Evolutionary conservation across 208 protist species (phyloP), one percentile per base, ranked within the genome.

Genomic region (Leishmania arabica): DNA sequence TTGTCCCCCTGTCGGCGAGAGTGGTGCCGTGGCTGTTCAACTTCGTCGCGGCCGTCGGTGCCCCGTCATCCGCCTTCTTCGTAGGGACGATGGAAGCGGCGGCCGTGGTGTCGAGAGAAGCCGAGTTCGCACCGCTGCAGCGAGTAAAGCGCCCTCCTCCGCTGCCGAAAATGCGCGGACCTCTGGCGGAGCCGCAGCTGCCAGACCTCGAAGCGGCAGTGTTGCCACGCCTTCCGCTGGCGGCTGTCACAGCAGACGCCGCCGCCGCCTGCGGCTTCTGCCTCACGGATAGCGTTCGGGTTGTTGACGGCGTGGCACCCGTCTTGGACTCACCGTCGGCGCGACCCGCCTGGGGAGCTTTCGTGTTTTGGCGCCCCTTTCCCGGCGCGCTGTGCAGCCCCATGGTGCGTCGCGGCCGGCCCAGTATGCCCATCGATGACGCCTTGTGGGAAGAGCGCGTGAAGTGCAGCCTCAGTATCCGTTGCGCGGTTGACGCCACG

Each of bases 381-480:
- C 40, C 6, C 5, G 80, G 8, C 24, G 47, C 71, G 37, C 47
- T 66, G 77, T 51, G 76, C 62, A 85, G 42, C 11, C 66, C 54
- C 17, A 68, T 58, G 21, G 45, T 45, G 40, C 76, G 75, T 11
- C 62, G 81, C 40, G 27, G 42, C 60, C 69, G 53, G 11, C 69
- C 77, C 17, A 69, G 51, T 8, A 45, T 37, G 27, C n/a, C 40
- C 37, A n/a, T 64, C 72, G 31, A 74, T 75, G 49, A 60, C 78
- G 71, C 71, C 49, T 49, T 13, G 37, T 78, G 78, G 11, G 78
- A 78, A n/a, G 75, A 54, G 45, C 70, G 66, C 4, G 68, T 71
- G 72, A 86, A 78, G 74, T 78, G 75, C 56, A 76, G 34, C 24
- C 66, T 74, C 49, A 78, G 83, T 7, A 78, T 86, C 21, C 75